A percentile compares a stretch with the other conserved stretches of the same genome.
phyloP scores from a whole-genome alignment of 2,329 filamentous ascomycete genomes.

The Parafenestella ontariensis region DNA sequence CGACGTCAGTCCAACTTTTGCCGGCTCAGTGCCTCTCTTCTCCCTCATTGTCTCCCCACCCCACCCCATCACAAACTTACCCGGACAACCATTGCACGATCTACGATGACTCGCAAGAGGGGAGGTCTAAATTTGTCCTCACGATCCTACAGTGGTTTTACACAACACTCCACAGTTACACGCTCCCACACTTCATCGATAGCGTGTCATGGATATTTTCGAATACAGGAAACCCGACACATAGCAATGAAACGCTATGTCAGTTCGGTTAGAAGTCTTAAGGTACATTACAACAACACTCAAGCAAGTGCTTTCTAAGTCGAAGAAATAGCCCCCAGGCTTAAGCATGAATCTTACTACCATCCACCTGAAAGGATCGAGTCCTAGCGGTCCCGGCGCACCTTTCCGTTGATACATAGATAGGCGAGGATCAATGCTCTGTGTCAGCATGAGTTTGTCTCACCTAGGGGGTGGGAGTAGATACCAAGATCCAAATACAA shows the following conservation, averaged over 20 bases:
- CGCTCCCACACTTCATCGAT: neutral
- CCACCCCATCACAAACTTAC: neutral
- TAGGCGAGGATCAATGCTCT: no score
- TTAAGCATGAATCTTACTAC: neutral
- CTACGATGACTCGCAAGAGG: neutral
- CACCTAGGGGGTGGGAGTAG: no score
- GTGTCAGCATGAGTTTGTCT: no score
- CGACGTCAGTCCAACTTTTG: neutral
- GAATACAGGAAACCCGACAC: neutral
- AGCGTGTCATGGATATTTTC: neutral
- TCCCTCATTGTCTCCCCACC: neutral
- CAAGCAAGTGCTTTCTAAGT: neutral
- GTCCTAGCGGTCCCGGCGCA: neutral
- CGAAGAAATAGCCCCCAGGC: neutral
- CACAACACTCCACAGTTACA: neutral
- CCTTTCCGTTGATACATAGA: no score
- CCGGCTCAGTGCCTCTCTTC: neutral
- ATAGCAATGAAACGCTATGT: neutral
- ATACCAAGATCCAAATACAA: no score
- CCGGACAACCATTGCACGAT: no score
- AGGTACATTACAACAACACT: neutral
- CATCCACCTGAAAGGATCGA: neutral
- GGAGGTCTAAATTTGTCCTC: neutral
- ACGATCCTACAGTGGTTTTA: neutral
- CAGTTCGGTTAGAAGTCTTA: neutral